These are phyloP conservation scores for Globisporangium apiculatum DNA, from an alignment of 352 stramenopile species.

Conservation along the genomic window DNA sequence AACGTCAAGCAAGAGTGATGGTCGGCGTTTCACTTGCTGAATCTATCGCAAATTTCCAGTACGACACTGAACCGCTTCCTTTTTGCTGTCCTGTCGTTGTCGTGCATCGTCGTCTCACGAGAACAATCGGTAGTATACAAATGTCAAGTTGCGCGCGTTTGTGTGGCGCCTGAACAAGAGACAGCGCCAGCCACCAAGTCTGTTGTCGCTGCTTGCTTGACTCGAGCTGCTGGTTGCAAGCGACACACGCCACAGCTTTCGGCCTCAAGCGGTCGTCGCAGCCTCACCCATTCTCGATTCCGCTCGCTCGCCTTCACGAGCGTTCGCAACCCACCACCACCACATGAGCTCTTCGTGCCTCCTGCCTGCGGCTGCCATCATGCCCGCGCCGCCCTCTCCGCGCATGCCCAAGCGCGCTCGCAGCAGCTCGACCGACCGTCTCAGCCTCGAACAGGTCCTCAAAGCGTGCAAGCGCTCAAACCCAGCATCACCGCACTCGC, in stretches of 20 bases:
- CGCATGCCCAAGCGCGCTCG: slow-evolving; percentile 54
- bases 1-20: no score
- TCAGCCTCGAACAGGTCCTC: slow-evolving; percentile 40
- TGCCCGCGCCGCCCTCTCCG: slow-evolving; percentile 8
- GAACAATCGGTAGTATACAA: background rate
- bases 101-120: background rate
- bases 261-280: background rate
- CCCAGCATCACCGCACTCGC: slow-evolving; percentile 40
- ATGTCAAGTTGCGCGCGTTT: background rate
- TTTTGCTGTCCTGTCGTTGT: no score
- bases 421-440: slow-evolving; percentile 34
- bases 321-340: background rate
- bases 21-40: no score
- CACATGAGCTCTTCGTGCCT: slow-evolving; percentile 59
- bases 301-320: background rate
- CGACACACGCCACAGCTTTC: background rate
- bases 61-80: no score
- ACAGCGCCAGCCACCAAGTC: slow-evolving; percentile 6
- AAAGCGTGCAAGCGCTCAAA: slow-evolving; percentile 57
- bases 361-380: slow-evolving; percentile 30
- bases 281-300: slow-evolving; percentile 8
- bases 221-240: no score
- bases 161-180: background rate
- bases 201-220: background rate
- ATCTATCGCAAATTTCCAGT: no score